These are phyloP conservation scores for Sporobolomyces pararoseus DNA, from an alignment of 768 basidiomycete species.

Conservation along the genomic window DNA sequence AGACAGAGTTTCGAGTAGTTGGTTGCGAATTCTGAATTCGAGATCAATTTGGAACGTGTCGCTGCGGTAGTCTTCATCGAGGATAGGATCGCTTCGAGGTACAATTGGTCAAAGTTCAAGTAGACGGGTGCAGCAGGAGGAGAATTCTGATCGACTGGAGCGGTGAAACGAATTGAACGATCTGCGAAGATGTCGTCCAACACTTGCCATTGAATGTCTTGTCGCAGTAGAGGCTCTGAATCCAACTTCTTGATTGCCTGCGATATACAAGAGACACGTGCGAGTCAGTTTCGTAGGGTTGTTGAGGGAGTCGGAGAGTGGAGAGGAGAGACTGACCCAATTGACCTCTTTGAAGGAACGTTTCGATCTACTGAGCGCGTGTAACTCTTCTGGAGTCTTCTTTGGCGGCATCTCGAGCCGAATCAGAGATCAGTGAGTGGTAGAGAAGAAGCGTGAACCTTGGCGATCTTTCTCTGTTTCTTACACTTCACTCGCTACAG, in stretches of 20 bases:
- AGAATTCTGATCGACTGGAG: slow-evolving; percentile 49
- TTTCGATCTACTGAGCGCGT: slow-evolving; percentile 28
- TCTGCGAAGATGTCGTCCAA: slow-evolving; percentile 75
- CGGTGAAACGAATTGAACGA: slow-evolving; percentile 60
- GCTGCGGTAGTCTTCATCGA: slow-evolving; percentile 67
- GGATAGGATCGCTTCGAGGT: slow-evolving; percentile 72
- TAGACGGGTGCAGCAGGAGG: slow-evolving; percentile 49
- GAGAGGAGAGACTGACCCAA: slow-evolving; percentile 17
- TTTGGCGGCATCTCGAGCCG: slow-evolving; percentile 28
- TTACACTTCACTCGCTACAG: background rate
- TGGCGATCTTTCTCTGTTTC: background rate
- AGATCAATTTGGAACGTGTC: slow-evolving; percentile 67
- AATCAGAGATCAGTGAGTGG: background rate
- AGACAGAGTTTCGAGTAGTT: slow-evolving; percentile 73
- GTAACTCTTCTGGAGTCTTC: slow-evolving; percentile 31
- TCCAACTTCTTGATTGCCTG: slow-evolving; percentile 44
- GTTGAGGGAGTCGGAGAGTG: background rate
- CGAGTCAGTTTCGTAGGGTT: background rate
- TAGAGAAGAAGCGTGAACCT: background rate
- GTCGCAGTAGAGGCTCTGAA: slow-evolving; percentile 62
- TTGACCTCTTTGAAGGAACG: slow-evolving; percentile 34
- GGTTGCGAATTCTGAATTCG: slow-evolving; percentile 60
- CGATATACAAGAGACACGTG: background rate
- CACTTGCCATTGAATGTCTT: slow-evolving; percentile 74
- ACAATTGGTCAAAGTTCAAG: slow-evolving; percentile 76